These are phyloP conservation scores for Podospora pseudoanserina DNA, from an alignment of 495 filamentous ascomycete species.

Conservation along the genomic window DNA sequence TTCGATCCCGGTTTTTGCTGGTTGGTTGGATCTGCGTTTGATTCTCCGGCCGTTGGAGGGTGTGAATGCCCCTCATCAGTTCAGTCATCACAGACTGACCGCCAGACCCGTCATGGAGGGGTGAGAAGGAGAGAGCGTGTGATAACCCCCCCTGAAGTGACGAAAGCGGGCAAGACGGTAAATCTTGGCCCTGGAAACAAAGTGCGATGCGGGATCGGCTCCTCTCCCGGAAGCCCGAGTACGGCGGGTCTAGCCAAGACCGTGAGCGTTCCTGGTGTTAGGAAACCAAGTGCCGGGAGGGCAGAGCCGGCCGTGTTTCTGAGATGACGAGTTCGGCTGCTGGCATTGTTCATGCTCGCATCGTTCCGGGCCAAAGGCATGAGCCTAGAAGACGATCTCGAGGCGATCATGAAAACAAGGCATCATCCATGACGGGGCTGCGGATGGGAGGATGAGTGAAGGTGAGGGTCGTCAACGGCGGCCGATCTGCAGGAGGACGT, in stretches of 20 bases:
- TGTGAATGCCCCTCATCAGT: not conserved
- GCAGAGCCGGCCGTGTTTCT: not conserved
- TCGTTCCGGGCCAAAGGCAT: not conserved
- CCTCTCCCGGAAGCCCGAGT: conserved; percentile 9
- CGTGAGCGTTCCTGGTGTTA: not conserved
- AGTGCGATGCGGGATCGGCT: conserved; percentile 1
- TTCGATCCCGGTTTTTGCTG: not conserved
- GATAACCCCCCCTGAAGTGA: not conserved
- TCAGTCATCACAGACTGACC: not conserved
- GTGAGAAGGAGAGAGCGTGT: not conserved
- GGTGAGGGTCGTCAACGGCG: not conserved
- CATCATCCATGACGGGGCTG: no score
- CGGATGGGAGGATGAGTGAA: no score
- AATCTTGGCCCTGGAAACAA: not conserved
- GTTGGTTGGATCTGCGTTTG: conserved; percentile 11
- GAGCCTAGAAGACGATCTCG: not conserved
- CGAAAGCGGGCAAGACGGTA: not conserved
- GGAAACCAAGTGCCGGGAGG: not conserved
- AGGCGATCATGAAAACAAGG: not conserved
- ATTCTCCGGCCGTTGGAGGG: conserved; percentile 8
- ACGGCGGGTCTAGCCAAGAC: conserved; percentile 3
- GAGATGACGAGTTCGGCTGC: not conserved
- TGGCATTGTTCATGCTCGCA: not conserved
- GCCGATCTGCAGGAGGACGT: not conserved
- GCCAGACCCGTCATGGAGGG: not conserved